These are phyloP conservation scores for Syzygium aromaticum DNA, from an alignment of 345 rosid genomes.

Conservation along the genomic window DNA sequence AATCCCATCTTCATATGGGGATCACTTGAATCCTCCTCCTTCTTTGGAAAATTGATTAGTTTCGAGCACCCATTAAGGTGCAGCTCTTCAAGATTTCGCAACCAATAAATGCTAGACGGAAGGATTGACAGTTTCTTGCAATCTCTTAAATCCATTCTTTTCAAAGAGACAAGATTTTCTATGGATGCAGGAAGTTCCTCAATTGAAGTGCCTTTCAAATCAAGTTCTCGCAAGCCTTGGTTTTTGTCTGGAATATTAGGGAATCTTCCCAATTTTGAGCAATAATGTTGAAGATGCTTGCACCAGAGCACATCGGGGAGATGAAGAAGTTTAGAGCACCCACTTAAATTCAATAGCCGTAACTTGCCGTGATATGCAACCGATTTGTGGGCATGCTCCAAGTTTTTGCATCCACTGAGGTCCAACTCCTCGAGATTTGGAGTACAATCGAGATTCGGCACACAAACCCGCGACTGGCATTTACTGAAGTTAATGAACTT, in stretches of 20 bases:
- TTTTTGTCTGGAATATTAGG: fast-evolving
- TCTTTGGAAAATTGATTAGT: not conserved
- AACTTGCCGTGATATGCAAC: not conserved
- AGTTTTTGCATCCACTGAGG: not conserved
- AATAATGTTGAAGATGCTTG: not conserved
- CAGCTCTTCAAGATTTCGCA: fast-evolving
- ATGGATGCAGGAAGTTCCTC: not conserved
- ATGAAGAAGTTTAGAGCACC: not conserved
- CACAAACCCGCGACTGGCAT: not conserved
- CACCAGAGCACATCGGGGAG: not conserved
- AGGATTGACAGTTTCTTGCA: not conserved
- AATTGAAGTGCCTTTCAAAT: fast-evolving
- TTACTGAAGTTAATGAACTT: not conserved
- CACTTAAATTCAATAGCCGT: not conserved
- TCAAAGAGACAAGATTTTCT: not conserved
- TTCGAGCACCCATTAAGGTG: fast-evolving
- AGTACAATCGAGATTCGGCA: fast-evolving
- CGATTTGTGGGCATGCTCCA: not conserved
- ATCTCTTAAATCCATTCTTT: fast-evolving
- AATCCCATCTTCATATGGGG: not conserved
- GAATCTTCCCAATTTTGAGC: not conserved
- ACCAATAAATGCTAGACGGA: not conserved
- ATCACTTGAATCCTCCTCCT: not conserved
- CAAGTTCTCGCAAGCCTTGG: not conserved
- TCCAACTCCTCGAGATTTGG: not conserved